Conservation (phyloP, 352 stramenopile genomes). For the Phytopythium kandeliae region DNA sequence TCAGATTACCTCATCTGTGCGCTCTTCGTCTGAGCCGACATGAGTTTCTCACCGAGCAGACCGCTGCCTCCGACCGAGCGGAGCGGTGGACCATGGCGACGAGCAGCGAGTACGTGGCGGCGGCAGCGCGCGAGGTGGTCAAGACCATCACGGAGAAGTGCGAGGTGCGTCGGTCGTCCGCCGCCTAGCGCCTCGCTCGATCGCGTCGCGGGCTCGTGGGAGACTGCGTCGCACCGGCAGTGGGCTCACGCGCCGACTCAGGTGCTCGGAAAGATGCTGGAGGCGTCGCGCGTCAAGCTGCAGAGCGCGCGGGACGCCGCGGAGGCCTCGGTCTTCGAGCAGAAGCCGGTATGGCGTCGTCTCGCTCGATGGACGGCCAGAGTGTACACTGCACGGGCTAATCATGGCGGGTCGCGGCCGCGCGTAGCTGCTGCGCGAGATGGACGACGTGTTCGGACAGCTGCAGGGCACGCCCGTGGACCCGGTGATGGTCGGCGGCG, state of each 20-base stretch:
- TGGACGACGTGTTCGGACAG: constrained; percentile 70
- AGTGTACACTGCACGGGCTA: too few relatives aligned
- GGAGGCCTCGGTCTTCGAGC: constrained; percentile 47
- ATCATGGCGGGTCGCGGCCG: neutral
- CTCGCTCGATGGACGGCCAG: neutral
- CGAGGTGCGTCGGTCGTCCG: constrained; percentile 27
- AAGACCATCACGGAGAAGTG: constrained; percentile 71
- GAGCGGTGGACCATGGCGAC: too few relatives aligned
- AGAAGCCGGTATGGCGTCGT: constrained; percentile 29
- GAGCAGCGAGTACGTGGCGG: constrained; percentile 27
- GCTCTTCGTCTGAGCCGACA: too few relatives aligned
- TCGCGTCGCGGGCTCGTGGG: too few relatives aligned
- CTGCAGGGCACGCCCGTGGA: constrained; percentile 46
- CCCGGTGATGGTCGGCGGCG: constrained; percentile 41
- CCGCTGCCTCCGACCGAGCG: too few relatives aligned
- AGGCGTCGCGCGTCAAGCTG: constrained; percentile 56
- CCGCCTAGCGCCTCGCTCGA: too few relatives aligned
- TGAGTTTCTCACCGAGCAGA: too few relatives aligned
- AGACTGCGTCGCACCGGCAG: neutral
- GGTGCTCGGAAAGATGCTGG: constrained; percentile 62
- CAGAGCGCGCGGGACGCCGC: constrained; percentile 39
- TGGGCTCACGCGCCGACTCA: constrained; percentile 4
- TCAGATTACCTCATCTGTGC: too few relatives aligned
- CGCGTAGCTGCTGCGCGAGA: constrained; percentile 56
- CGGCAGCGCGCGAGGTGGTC: constrained; percentile 50